phyloP scores from a whole-genome alignment of 2,329 filamentous ascomycete genomes.

The Ceratocystis albifundus region DNA sequence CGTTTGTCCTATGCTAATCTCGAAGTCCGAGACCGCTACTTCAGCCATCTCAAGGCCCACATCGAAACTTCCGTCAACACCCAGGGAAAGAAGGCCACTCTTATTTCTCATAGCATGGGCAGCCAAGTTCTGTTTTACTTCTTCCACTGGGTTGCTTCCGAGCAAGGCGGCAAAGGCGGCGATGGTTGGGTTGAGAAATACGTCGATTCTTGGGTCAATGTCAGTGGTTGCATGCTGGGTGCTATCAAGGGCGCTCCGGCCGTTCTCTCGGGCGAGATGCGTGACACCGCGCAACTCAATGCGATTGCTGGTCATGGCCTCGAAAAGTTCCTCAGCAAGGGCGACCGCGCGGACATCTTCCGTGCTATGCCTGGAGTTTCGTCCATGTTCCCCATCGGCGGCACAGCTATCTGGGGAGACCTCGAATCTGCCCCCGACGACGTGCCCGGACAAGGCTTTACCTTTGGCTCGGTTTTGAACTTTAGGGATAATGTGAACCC shows the following conservation, averaged over 20 bases:
- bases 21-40: constrained; percentile 85
- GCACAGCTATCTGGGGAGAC: constrained; percentile 91
- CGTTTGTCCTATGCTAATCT: constrained; percentile 80
- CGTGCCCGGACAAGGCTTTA: constrained; percentile 55
- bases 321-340: constrained; percentile 84
- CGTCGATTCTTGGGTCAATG: constrained; percentile 94
- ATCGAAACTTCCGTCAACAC: constrained; percentile 74
- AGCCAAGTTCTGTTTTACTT: constrained; percentile 86
- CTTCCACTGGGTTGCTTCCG: constrained; percentile 67
- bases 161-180: constrained; percentile 68
- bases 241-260: constrained; percentile 84
- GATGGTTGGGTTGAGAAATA: constrained; percentile 80
- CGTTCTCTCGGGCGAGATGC: constrained; percentile 92
- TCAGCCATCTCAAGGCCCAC: constrained; percentile 76
- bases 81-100: constrained; percentile 64
- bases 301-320: constrained; percentile 92
- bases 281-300: constrained; percentile 92
- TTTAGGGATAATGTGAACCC: constrained; percentile 59
- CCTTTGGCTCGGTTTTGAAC: constrained; percentile 72
- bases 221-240: constrained; percentile 94
- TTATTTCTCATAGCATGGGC: constrained; percentile 95
- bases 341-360: constrained; percentile 87
- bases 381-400: constrained; percentile 91
- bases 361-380: constrained; percentile 93
- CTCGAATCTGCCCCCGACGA: constrained; percentile 81